Evolutionary conservation across 2,329 filamentous ascomycete species (phyloP).

Genomic region (Botrytis squamosa): DNA sequence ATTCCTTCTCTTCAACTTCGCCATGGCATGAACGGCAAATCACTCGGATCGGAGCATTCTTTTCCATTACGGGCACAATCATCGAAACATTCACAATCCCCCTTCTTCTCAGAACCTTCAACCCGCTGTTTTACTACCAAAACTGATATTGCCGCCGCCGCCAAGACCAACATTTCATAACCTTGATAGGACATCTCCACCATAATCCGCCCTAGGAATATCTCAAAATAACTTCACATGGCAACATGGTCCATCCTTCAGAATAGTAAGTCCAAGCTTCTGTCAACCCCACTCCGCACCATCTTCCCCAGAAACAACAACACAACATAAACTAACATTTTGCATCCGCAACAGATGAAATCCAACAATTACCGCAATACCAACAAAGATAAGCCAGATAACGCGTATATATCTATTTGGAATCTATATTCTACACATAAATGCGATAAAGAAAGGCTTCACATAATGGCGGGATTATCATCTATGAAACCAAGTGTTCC

Average conservation of each 20-base stretch:
- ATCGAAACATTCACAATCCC: neutral
- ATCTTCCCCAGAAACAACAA: neutral
- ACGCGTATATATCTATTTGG: neutral
- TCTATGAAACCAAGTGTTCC: neutral
- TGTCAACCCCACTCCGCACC: constrained; percentile 1
- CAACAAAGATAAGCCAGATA: neutral
- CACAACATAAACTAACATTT: neutral
- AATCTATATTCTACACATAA: neutral
- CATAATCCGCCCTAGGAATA: neutral
- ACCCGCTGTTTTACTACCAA: neutral
- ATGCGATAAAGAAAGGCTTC: neutral
- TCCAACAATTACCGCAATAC: neutral
- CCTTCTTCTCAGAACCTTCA: neutral
- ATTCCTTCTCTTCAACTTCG: neutral
- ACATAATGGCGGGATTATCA: neutral
- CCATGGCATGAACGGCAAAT: neutral
- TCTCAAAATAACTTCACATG: constrained; percentile 14
- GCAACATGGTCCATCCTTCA: constrained; percentile 10
- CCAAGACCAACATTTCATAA: neutral
- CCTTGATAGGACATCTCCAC: neutral
- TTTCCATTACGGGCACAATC: neutral
- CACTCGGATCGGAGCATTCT: neutral
- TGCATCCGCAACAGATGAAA: neutral
- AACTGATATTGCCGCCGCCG: neutral
- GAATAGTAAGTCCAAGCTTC: constrained; percentile 9